Evolutionary conservation across 2,329 filamentous ascomycete species (phyloP), one percentile per base, ranked within the genome.

Genomic region (Aaosphaeria arxii): DNA sequence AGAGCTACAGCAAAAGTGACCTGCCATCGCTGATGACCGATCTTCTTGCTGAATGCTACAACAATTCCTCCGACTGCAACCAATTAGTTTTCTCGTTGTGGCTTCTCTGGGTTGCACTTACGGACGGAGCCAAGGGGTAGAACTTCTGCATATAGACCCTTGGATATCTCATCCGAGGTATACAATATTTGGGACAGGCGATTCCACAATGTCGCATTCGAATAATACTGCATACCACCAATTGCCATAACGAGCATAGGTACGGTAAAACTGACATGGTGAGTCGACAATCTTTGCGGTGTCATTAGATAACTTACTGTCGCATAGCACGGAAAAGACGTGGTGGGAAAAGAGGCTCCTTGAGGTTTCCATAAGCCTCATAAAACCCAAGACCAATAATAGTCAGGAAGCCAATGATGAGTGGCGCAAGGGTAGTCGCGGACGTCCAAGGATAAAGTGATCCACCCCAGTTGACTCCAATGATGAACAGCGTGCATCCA

Each of bases 161-260:
- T 65, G 5, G 58, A 61, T 11, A 65, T 54, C 42, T 65, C 61
- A 39, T 65, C 58, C 17, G 38, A 50, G 1, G 62, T 58, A 33
- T 65, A 65, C 5, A 65, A 56, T 7, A 65, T 55, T 35, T 62
- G 61, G 1, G 58, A 62, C 0, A 65, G 54, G 7, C 62, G 56
- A 5, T 45, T 51, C 61, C 59, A 66, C 2, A 65, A 49, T 1
- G 62, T 65, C 3, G 62, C 59, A n/a, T 65, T 62, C 9, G 50
- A 56, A 42, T 65, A 65, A 35, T 65, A 65, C 38, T 65, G 62
- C 59, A 63, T 64, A 0, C 61, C 59, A 2, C 58, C 61, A 13
- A 65, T 63, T 2, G 62, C 58, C 61, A 65, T 65, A 28, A 62
- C 59, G 2, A 64, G n/a, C 53, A 65, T 63, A 0, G 61, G 62